Conservation (phyloP, 371 early-diverging fungal species). For the Fennellomyces sp. region DNA sequence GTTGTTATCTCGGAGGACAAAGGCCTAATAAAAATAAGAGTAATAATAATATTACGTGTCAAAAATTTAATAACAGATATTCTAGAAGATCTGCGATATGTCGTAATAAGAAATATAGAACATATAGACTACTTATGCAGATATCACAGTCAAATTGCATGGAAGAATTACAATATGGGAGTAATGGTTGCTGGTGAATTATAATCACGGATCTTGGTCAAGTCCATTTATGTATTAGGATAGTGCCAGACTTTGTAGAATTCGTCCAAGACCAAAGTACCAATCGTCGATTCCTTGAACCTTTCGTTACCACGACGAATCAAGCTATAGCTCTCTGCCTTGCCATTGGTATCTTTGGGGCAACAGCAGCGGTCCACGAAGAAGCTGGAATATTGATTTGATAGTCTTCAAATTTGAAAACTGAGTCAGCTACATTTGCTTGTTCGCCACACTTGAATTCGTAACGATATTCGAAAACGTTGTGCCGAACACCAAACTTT, state of each 20-base stretch:
- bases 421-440: neutral
- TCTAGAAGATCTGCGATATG: no score
- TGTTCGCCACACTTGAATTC: neutral
- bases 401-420: slow-evolving; percentile 1
- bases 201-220: no score
- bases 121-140: no score
- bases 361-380: neutral
- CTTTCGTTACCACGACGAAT: slow-evolving; percentile 5
- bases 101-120: no score
- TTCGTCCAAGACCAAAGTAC: slow-evolving; percentile 1
- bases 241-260: neutral
- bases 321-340: neutral
- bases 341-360: neutral
- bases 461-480: neutral
- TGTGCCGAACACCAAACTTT: neutral
- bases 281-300: slow-evolving; percentile 8
- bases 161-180: no score
- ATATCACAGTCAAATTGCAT: no score
- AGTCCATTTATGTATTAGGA: neutral
- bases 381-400: neutral
- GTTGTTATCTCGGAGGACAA: no score
- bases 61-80: no score
- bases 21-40: no score
- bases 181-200: no score
- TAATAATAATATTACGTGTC: no score